phyloP scores from a whole-genome alignment of 2,329 filamentous ascomycete species.

The Pseudogymnoascus sp. region DNA sequence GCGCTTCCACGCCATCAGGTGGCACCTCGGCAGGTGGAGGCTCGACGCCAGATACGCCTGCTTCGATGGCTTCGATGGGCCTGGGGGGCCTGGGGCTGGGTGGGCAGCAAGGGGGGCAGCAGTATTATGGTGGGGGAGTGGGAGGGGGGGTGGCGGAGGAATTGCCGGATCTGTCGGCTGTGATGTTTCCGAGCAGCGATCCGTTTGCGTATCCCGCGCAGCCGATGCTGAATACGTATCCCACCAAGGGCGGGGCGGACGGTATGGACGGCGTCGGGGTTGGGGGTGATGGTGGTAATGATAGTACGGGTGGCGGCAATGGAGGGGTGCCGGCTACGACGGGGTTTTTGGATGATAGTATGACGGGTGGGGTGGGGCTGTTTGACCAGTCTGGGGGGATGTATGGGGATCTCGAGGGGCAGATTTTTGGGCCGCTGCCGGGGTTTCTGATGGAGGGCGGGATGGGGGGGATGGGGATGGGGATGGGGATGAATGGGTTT shows the following conservation, averaged over 20 bases:
- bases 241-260: constrained; percentile 21
- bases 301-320: not conserved
- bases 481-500: not conserved
- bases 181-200: constrained; percentile 75
- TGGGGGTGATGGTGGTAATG: not conserved
- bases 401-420: constrained; percentile 60
- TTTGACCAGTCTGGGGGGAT: not conserved
- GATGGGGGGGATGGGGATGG: not conserved
- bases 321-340: not conserved
- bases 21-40: not conserved
- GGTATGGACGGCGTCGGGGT: constrained; percentile 1
- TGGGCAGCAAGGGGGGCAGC: not conserved
- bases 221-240: constrained; percentile 46
- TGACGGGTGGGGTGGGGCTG: not conserved
- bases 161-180: constrained; percentile 61
- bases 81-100: not conserved
- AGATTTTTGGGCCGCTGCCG: constrained; percentile 62
- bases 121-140: constrained; percentile 35
- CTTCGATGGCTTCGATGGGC: not conserved
- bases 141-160: constrained; percentile 7
- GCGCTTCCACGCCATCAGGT: not conserved
- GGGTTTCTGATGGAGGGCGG: constrained; percentile 46
- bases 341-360: not conserved
- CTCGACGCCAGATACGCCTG: not conserved
- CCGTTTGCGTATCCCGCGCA: constrained; percentile 75